Evolutionary conservation across 345 rosid species (phyloP).

Genomic region (Mallotus nudiflorus): DNA sequence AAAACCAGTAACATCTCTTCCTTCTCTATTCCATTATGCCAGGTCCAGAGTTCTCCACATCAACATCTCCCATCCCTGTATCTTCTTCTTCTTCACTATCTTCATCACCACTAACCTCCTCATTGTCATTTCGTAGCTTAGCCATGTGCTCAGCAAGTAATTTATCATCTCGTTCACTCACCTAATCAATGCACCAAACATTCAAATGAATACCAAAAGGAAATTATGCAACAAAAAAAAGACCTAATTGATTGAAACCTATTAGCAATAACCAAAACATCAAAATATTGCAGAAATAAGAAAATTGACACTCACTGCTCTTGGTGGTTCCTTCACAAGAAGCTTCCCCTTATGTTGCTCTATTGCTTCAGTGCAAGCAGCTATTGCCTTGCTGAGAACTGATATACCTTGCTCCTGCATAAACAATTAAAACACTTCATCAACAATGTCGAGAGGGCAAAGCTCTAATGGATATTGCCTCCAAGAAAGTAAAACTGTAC

Average conservation of each 20-base stretch:
- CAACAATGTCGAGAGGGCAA: neutral
- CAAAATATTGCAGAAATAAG: too few species aligned
- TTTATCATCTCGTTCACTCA: slow-evolving; percentile 98
- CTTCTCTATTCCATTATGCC: slow-evolving; percentile 59
- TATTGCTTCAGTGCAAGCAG: slow-evolving; percentile 75
- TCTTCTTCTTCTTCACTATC: slow-evolving; percentile 97
- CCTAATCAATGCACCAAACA: slow-evolving; percentile 43
- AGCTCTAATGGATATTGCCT: neutral
- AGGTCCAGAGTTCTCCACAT: slow-evolving; percentile 54
- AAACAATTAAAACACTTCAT: slow-evolving; percentile 3
- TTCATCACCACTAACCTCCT: slow-evolving; percentile 92
- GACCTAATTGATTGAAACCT: neutral
- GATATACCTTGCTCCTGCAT: slow-evolving; percentile 93
- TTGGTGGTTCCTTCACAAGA: slow-evolving; percentile 73
- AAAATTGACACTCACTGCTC: slow-evolving; percentile 71
- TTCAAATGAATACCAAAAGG: slow-evolving; percentile 13
- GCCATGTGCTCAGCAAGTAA: slow-evolving; percentile 97
- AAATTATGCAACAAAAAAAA: neutral
- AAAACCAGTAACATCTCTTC: neutral
- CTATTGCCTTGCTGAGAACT: slow-evolving; percentile 69
- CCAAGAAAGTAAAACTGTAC: neutral
- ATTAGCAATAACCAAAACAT: too few species aligned
- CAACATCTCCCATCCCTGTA: slow-evolving; percentile 87
- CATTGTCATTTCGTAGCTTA: slow-evolving; percentile 70
- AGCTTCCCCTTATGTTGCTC: slow-evolving; percentile 91